phyloP scores from a whole-genome alignment of 305 asterid species.

The Fraxinus sp. region DNA sequence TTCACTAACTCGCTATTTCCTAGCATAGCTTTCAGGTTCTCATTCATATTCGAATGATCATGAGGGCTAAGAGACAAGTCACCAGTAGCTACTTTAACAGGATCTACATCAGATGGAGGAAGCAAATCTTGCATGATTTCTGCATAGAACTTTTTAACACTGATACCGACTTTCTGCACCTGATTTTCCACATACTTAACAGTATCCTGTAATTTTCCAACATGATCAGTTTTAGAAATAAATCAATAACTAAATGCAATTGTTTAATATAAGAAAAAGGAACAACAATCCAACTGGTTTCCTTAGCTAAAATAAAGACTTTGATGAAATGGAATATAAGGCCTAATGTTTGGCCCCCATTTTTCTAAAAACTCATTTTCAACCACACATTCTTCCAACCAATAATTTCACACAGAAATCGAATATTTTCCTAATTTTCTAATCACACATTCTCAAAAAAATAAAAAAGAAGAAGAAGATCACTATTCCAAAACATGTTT shows the following conservation, averaged over 20 bases:
- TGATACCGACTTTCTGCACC: slow-evolving; percentile 74
- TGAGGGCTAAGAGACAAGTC: slow-evolving; percentile 49
- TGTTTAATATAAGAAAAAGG: background rate
- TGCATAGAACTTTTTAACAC: slow-evolving; percentile 70
- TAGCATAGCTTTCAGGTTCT: slow-evolving; percentile 40
- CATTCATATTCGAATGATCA: slow-evolving; percentile 38
- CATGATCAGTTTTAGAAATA: background rate
- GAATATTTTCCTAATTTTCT: too few species aligned
- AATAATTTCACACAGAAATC: background rate
- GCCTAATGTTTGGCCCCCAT: background rate
- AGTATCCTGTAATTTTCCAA: slow-evolving; percentile 54
- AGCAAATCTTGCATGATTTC: slow-evolving; percentile 75
- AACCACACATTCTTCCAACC: background rate
- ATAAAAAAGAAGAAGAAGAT: too few species aligned
- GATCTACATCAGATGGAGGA: slow-evolving; percentile 48
- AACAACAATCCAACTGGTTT: background rate
- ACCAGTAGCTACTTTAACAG: slow-evolving; percentile 48
- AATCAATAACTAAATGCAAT: background rate
- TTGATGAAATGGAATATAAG: background rate
- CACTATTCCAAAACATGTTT: background rate
- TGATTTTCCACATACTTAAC: slow-evolving; percentile 73
- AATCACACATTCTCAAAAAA: background rate
- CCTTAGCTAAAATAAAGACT: background rate
- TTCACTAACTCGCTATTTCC: slow-evolving; percentile 29
- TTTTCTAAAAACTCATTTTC: background rate